Percentiles rank a stretch among this genome's conserved stretches.
Evolutionary conservation across 164 flowering plant genomes (phyloP).

Genomic region (Amborella trichopoda): DNA sequence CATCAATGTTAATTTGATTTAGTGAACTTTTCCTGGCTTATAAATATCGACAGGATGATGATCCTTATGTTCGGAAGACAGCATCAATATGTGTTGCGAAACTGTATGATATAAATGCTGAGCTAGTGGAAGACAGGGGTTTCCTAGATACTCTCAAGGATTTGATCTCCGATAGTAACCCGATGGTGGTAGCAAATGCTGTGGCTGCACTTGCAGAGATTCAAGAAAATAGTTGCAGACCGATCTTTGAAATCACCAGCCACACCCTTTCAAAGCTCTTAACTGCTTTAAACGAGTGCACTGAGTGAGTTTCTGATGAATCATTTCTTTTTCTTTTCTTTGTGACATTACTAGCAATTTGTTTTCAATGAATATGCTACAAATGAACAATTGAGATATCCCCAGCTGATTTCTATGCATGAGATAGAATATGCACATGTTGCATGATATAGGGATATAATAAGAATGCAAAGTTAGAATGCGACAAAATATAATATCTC

Average conservation of each 20-base stretch:
- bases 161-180: slow-evolving; percentile 96
- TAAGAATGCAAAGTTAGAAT: too few relatives aligned
- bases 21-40: neutral
- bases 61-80: slow-evolving; percentile 99
- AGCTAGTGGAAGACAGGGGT: slow-evolving; percentile 97
- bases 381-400: too few relatives aligned
- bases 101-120: slow-evolving; percentile 97
- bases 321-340: neutral
- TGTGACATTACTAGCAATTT: too few relatives aligned
- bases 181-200: slow-evolving; percentile 99
- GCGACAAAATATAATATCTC: too few relatives aligned
- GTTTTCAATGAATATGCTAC: too few relatives aligned
- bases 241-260: slow-evolving; percentile 88
- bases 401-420: too few relatives aligned
- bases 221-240: slow-evolving; percentile 74
- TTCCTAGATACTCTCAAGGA: slow-evolving; percentile 92
- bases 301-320: slow-evolving; percentile 51
- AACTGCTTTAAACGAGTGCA: slow-evolving; percentile 96
- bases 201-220: slow-evolving; percentile 98
- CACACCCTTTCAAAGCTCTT: slow-evolving; percentile 86
- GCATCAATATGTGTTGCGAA: slow-evolving; percentile 99
- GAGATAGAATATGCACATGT: too few relatives aligned
- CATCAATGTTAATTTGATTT: neutral
- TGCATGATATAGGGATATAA: too few relatives aligned
- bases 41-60: slow-evolving; percentile 76